Evolutionary conservation across 2,329 filamentous ascomycete species (phyloP), one percentile per base, ranked within the genome.

Genomic region (Aureobasidium pullulans): DNA sequence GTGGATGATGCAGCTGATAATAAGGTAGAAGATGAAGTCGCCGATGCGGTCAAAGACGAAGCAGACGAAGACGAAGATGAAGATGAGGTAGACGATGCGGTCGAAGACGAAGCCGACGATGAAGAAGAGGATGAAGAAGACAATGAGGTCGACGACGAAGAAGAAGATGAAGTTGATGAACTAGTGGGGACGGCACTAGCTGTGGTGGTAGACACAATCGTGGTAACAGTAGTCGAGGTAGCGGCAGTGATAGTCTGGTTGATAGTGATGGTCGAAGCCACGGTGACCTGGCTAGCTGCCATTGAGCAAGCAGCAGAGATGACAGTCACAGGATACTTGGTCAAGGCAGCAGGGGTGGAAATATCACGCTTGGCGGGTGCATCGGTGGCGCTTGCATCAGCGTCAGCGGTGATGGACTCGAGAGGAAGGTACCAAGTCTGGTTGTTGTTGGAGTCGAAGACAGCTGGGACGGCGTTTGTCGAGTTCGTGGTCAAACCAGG

Each of bases 271-370:
- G 54, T 57, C 42, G 54, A 57, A 7, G 42, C n/a, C 6, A 39
- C 31, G n/a, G 42, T 48, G 15, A 13, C 23, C 15, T 52, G 49
- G n/a, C 23, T 52, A 32, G 31, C 42, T 31, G 28, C n/a, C 32
- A 57, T 37, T 9, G 34, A 31, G 16, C 63, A 64, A 13, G 63
- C 63, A 28, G 62, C 56, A 19, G 46, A 56, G 16, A 64, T 32
- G 52, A 63, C 48, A 6, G 42, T 49, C 19, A 57, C 23, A 31
- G 63, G 60, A 28, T 62, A 64, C 32, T 60, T 59, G 34, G 60
- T 62, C n/a, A 64, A 47, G 16, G 52, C 59, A 57, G 31, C 10
- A n/a, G 54, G 54, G 2, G 54, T 57, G 2, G 54, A 57, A n/a
- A 57, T 3, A 37, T 57, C 53, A 10, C 53, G 53, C 53, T 46